Conservation (phyloP, 306 rosid species). For the Parietaria judaica region DNA sequence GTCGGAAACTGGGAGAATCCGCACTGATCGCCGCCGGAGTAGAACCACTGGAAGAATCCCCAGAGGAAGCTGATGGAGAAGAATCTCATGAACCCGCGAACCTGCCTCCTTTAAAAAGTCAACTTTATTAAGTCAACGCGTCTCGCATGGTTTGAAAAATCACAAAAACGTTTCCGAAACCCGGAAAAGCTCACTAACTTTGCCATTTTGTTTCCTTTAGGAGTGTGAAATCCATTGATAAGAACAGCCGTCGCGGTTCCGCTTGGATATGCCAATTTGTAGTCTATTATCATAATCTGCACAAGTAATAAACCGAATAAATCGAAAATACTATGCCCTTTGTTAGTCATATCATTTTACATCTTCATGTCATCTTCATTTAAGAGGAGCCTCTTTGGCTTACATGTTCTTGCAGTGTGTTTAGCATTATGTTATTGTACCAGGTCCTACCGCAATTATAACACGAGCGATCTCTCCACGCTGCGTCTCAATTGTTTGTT, state of each 20-base stretch:
- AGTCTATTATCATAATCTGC: slow-evolving; percentile 96
- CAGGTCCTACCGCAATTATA: too few relatives aligned
- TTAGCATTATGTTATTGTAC: too few relatives aligned
- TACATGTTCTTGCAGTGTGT: too few relatives aligned
- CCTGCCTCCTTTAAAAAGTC: slow-evolving; percentile 66
- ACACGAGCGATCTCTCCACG: too few relatives aligned
- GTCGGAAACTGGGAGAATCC: slow-evolving; percentile 92
- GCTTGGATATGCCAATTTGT: slow-evolving; percentile 79
- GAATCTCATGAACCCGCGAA: slow-evolving; percentile 63
- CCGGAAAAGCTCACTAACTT: slow-evolving; percentile 38
- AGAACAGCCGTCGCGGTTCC: slow-evolving; percentile 99
- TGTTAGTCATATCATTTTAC: too few relatives aligned
- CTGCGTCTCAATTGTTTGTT: too few relatives aligned
- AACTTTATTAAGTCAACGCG: slow-evolving; percentile 19
- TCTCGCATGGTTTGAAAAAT: slow-evolving; percentile 1
- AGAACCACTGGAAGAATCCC: slow-evolving; percentile 96
- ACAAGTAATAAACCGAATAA: slow-evolving; percentile 13
- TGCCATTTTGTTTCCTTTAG: slow-evolving; percentile 77
- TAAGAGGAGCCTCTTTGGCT: too few relatives aligned
- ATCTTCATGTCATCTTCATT: too few relatives aligned
- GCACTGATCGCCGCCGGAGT: slow-evolving; percentile 65
- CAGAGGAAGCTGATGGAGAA: slow-evolving; percentile 76
- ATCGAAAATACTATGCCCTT: slow-evolving; percentile 10
- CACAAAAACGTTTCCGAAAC: background rate
- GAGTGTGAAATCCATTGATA: slow-evolving; percentile 89